These are phyloP conservation scores for Maudiozyma humilis DNA, from an alignment of 1,139 yeast genomes.

Conservation along the genomic window DNA sequence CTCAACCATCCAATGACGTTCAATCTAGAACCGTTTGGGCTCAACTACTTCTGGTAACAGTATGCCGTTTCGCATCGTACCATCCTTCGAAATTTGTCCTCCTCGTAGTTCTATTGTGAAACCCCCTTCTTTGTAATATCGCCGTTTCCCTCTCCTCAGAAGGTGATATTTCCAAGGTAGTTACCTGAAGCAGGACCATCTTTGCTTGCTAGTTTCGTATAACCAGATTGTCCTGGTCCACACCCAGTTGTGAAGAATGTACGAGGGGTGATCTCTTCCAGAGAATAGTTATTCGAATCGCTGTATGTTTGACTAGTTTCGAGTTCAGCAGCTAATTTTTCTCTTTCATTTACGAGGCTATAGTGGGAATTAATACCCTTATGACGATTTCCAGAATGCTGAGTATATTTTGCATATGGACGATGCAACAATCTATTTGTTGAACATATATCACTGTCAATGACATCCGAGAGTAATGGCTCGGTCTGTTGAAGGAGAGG, in stretches of 20 bases:
- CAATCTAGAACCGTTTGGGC: too few relatives aligned
- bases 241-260: constrained; percentile 1
- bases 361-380: too few relatives aligned
- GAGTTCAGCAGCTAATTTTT: background rate
- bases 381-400: too few relatives aligned
- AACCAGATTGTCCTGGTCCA: background rate
- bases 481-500: background rate
- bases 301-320: background rate
- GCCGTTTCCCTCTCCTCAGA: background rate
- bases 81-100: too few relatives aligned
- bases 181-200: background rate
- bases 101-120: too few relatives aligned
- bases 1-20: too few relatives aligned
- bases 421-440: background rate
- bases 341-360: background rate
- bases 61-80: too few relatives aligned
- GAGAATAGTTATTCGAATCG: background rate
- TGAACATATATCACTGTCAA: background rate
- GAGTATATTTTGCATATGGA: too few relatives aligned
- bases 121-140: background rate
- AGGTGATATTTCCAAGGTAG: constrained; percentile 7
- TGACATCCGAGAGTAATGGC: background rate
- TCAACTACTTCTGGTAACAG: too few relatives aligned
- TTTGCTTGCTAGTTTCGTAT: background rate
- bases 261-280: constrained; percentile 6